These are phyloP conservation scores for Tetradesmus lagerheimii DNA, from an alignment of 139 green algal genomes.

Conservation along the genomic window DNA sequence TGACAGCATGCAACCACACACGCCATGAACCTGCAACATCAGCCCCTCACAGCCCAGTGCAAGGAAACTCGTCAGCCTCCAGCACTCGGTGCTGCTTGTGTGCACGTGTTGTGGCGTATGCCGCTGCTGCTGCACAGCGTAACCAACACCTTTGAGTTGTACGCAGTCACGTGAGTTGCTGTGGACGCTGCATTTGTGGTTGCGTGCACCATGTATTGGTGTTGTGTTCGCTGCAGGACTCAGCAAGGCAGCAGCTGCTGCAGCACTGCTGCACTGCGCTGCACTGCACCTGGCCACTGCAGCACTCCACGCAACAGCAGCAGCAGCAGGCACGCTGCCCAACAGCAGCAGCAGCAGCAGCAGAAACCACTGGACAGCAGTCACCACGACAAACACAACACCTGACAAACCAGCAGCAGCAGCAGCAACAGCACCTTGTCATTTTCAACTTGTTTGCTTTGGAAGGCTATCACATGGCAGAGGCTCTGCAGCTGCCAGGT, in stretches of 20 bases:
- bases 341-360: background rate
- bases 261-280: constrained; percentile 27
- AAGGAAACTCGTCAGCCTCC: too few relatives aligned
- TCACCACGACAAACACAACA: background rate
- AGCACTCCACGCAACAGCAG: constrained; percentile 27
- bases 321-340: background rate
- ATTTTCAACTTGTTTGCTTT: constrained; percentile 74
- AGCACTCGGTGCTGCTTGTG: too few relatives aligned
- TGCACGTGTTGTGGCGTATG: background rate
- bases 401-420: constrained; percentile 34
- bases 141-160: too few relatives aligned
- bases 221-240: background rate
- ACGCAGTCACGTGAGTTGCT: too few relatives aligned
- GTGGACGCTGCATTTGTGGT: too few relatives aligned
- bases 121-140: too few relatives aligned
- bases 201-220: background rate
- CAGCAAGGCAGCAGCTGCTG: constrained; percentile 19
- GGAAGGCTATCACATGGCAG: constrained; percentile 72
- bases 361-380: background rate
- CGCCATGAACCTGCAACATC: too few relatives aligned
- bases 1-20: background rate
- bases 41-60: too few relatives aligned
- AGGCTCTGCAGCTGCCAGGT: constrained; percentile 65
- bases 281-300: background rate
- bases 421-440: constrained; percentile 26